A percentile compares a stretch with the other conserved stretches of the same genome.
Conservation (phyloP, 495 filamentous ascomycete species). For the Apiosordaria backusii region DNA sequence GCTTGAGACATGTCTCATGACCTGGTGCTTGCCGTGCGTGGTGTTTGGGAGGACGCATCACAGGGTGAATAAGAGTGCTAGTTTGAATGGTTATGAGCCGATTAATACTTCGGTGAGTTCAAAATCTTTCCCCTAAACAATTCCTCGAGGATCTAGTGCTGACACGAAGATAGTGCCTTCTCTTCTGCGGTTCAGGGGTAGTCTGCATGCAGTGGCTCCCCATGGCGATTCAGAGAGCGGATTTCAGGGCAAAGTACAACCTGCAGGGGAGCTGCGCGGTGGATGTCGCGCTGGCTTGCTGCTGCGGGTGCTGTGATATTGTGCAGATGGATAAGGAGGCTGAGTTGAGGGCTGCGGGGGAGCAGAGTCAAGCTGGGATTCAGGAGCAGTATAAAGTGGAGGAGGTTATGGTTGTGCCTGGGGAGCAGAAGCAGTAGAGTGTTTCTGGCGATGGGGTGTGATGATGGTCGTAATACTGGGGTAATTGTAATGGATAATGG, state of each 20-base stretch:
- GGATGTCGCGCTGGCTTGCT: constrained; percentile 38
- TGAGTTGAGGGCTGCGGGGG: not conserved
- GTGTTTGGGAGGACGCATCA: constrained; percentile 48
- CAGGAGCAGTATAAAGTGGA: not conserved
- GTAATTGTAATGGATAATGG: not conserved
- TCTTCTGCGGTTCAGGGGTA: constrained; percentile 32
- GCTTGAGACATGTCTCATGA: constrained; percentile 37
- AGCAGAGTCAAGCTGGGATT: not conserved
- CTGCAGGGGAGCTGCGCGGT: constrained; percentile 39
- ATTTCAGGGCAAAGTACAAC: constrained; percentile 42
- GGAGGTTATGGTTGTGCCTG: not conserved
- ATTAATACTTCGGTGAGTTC: constrained; percentile 42
- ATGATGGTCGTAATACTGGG: not conserved
- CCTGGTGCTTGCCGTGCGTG: constrained; percentile 44
- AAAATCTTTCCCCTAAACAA: not conserved
- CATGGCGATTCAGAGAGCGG: constrained; percentile 40
- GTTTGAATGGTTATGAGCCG: constrained; percentile 40
- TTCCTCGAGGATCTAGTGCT: not conserved
- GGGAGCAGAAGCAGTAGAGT: constrained; percentile 1
- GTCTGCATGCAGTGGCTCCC: constrained; percentile 37
- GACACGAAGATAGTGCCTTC: constrained; percentile 31
- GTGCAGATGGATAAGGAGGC: constrained; percentile 41
- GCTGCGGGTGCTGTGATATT: constrained; percentile 43
- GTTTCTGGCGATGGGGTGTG: not conserved
- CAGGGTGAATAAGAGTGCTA: constrained; percentile 37